Evolutionary conservation across 2,329 filamentous ascomycete species (phyloP), one percentile per base, ranked within the genome.

Genomic region (Microascus cirrosus): DNA sequence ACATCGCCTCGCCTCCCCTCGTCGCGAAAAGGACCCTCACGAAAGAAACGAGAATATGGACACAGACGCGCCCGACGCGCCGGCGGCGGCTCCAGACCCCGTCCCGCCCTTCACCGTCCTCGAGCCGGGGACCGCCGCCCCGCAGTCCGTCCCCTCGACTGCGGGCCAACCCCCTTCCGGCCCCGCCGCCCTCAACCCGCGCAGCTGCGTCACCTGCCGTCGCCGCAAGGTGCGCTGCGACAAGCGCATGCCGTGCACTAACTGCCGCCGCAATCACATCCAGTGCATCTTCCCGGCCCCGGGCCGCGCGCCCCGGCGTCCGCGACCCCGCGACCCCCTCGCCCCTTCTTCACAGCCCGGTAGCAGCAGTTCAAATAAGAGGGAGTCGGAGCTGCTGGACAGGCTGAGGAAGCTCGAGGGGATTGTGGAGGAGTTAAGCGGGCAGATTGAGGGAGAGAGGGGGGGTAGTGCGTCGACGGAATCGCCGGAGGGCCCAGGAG

Each of bases 251-350:
- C 85, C 87, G 18, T 91, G 87, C 69, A 83, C 83, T 64, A 90
- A 91, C 68, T 91, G 87, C 68, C 80, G 81, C 50, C 82, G 85
- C 62, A 85, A 85, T 48, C 75, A 84, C 63, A 87, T 87, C 59
- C 81, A 86, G 63, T 91, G 87, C 69, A 74, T 89, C 54, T 91
- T 89, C 66, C 87, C 87, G 1, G 84, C 86, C 2, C 87, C 87
- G 0, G 87, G 87, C 11, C 79, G 87, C 58, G 86, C 87, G 6
- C 87, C 86, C 11, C 77, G 87, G 50, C 84, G 87, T 63, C 78
- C 81, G 60, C 79, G 85, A 20, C 75, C 78, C 34, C 87, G 86
- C 66, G 80, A 86, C 53, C 81, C 82, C 6, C 86, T 86, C 65
- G 83, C 82, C 22, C 81, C 58, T 18, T 7, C 39, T 18, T 8